Evolutionary conservation across 2,329 filamentous ascomycete species (phyloP), one percentile per base, ranked within the genome.

Genomic region (Thelonectria blattea): DNA sequence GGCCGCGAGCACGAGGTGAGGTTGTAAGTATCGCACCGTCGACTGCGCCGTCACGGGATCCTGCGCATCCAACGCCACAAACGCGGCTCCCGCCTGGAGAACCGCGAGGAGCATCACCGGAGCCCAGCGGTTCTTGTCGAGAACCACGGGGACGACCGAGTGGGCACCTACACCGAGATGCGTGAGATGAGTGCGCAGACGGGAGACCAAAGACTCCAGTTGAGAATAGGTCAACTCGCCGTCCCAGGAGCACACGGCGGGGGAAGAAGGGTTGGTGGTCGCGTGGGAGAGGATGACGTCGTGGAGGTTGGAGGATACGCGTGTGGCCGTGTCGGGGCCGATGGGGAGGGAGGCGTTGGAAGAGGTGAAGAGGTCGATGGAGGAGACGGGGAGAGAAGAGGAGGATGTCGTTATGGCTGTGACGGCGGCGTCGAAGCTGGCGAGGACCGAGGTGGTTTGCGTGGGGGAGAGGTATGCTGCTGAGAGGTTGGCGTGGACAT

Each of bases 71-170:
- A 85, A 73, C 0, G 82, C 79, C 0, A 83, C 80, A 42, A 85
- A 79, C n/a, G 78, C 78, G 1, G 79, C 82, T 12, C 83, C 83
- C 4, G 82, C 75, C 67, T 91, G 89, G 45, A 92, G 76, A 2
- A 88, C 81, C 0, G 89, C 89, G 18, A 93, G 79, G 61, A 93
- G 88, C 7, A 88, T 83, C 41, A 92, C 77, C 49, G 92, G 89
- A 0, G 91, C 81, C 72, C 89, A 84, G 14, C 87, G 76, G 18
- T 85, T 90, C 75, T 91, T 93, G 45, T 91, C 86, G 68, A 92
- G 81, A 17, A 88, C 83, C 6, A 93, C 80, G 5, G 87, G 87
- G 1, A 93, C 82, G 4, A 90, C 77, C 8, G 84, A 79, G 10
- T 85, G 82, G 0, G 80, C 78, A 0, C 77, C 73, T 0, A 86